Percentiles rank a stretch among this genome's conserved stretches.
phyloP scores from a whole-genome alignment of 1,284 basidiomycete species.

The Papiliotrema flavescens region DNA sequence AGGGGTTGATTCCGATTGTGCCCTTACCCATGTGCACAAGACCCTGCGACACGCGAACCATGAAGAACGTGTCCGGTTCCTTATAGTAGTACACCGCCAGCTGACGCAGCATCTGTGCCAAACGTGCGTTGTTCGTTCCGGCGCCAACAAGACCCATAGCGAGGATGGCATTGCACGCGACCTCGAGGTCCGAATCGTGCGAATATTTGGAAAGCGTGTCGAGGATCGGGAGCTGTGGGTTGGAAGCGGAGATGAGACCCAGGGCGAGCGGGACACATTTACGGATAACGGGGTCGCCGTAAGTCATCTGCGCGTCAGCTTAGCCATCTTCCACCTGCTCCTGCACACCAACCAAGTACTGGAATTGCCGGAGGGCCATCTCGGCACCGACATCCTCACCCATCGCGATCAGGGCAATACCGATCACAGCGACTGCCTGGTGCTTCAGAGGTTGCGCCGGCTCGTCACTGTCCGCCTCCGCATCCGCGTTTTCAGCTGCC shows the following conservation, averaged over 20 bases:
- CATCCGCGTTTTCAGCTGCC: conserved; percentile 15
- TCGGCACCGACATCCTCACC: conserved; percentile 97
- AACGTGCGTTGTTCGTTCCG: conserved; percentile 94
- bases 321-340: neutral
- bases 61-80: conserved; percentile 94
- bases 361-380: conserved; percentile 92
- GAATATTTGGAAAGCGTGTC: conserved; percentile 99
- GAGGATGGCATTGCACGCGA: conserved; percentile 95
- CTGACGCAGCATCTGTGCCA: conserved; percentile 96
- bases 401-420: conserved; percentile 94
- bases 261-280: conserved; percentile 94
- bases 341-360: conserved; percentile 70
- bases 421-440: conserved; percentile 91
- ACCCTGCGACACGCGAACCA: conserved; percentile 94
- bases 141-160: conserved; percentile 99
- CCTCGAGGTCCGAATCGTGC: conserved; percentile 94
- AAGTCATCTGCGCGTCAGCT: conserved; percentile 75
- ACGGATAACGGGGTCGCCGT: conserved; percentile 90
- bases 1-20: conserved; percentile 95
- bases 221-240: conserved; percentile 91
- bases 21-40: conserved; percentile 99
- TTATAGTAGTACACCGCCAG: conserved; percentile 96
- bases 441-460: conserved; percentile 69
- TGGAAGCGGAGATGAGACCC: conserved; percentile 89
- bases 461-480: conserved; percentile 54